Base-by-base conservation (phyloP, 2,329 filamentous ascomycete species). In the Exophiala bonariae region DNA sequence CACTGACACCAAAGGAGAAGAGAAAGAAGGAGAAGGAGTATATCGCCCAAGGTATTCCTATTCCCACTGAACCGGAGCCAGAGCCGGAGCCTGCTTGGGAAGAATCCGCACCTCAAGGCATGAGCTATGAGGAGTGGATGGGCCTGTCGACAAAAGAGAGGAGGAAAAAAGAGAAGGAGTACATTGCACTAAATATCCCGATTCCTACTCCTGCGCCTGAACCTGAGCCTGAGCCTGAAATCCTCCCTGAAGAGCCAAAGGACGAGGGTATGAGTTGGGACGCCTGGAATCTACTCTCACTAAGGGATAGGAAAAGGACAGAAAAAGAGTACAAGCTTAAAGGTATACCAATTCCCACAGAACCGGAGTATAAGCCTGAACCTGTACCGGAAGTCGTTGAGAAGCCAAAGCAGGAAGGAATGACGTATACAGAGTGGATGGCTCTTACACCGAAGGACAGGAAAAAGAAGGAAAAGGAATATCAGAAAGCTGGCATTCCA, bases 1-100 rank as follows among this genome's bases (percentile, higher is more conserved):
- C 66, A 47, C 64, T 61, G 51, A 67, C 68, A 48, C 63, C 67
- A 45, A 73, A 73, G 56, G 74, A 71, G 55, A 72, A 72, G 57
- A 73, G 68, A 41, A 70, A 72, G 60, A 73, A 74, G 56, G 68
- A 71, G 28, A 69, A 68, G 54, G 61, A 70, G 37, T 69, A 68
- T 34, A 68, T 74, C 47, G 73, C 68, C 50, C 61, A 66, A 13
- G 55, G 16, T 17, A 32, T 45, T 23, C 32, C 35, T 14, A 38
- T 45, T 39, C 32, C 41, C 20, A 41, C 35, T 14, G 47, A 40
- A 39, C 8, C 14, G 18, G 43, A 37, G 4, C 40, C 46, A 8
- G 40, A 44, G 20, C 32, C 28, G 14, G 70, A 77, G 52, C n/a
- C n/a, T n/a, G n/a, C n/a, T n/a, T n/a, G n/a, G n/a, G 69, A 65